Evolutionary conservation across 2,329 filamentous ascomycete species (phyloP).

Genomic region (Claviceps paspali): DNA sequence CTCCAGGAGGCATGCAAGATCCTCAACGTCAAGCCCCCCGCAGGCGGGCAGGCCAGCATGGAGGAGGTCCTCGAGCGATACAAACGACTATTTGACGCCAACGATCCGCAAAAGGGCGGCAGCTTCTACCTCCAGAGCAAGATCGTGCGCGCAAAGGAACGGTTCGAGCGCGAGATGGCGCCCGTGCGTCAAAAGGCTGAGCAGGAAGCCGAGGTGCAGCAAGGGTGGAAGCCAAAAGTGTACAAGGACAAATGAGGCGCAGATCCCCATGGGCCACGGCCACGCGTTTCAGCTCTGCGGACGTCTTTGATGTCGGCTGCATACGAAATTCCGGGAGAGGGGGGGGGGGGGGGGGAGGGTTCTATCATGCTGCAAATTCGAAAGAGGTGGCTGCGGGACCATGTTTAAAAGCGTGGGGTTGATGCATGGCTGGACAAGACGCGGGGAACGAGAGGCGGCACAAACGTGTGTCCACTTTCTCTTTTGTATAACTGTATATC

Average conservation of each 20-base stretch:
- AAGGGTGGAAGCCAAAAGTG: constrained; percentile 88
- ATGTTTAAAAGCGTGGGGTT: no score
- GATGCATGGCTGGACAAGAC: no score
- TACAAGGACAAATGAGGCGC: constrained; percentile 61
- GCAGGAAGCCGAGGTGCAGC: constrained; percentile 62
- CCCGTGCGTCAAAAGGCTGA: constrained; percentile 55
- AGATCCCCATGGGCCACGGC: no score
- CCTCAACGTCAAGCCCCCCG: constrained; percentile 80
- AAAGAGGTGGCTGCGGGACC: no score
- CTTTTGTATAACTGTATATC: constrained; percentile 29
- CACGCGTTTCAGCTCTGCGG: no score
- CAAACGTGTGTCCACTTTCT: constrained; percentile 1
- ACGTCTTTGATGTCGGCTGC: neutral
- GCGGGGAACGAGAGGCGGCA: neutral
- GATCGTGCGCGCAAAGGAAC: constrained; percentile 75
- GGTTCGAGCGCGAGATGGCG: constrained; percentile 75
- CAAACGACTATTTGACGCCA: constrained; percentile 86
- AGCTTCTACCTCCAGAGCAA: constrained; percentile 99
- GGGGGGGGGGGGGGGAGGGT: no score
- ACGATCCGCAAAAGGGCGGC: constrained; percentile 88
- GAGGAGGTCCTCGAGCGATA: constrained; percentile 73
- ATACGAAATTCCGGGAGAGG: no score
- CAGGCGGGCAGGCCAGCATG: constrained; percentile 56
- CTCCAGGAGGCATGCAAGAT: constrained; percentile 96
- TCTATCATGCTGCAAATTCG: no score